Evolutionary conservation across 176 grass and related monocot genomes (phyloP).

Genomic region (Carex myosuroides): DNA sequence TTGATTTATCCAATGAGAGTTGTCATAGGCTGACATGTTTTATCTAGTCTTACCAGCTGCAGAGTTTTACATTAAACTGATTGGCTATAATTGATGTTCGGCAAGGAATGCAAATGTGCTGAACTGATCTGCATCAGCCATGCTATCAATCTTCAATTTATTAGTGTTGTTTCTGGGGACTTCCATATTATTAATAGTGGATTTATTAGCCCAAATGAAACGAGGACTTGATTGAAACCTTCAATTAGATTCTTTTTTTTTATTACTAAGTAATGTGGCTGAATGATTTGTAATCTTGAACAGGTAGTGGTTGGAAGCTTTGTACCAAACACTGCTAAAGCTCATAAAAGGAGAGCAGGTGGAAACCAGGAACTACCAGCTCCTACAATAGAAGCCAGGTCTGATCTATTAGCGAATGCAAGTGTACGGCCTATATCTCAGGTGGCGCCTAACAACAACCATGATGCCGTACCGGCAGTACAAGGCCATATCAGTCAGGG

Average conservation of each 20-base stretch:
- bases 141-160: background rate
- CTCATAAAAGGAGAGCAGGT: conserved; percentile 62
- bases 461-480: background rate
- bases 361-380: background rate
- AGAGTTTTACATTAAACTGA: background rate
- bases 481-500: conserved; percentile 18
- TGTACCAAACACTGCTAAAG: conserved; percentile 72
- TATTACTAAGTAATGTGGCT: background rate
- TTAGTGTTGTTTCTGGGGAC: background rate
- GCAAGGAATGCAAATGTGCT: background rate
- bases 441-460: conserved; percentile 46
- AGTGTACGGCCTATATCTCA: conserved; percentile 65
- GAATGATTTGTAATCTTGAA: background rate
- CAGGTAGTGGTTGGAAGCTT: conserved; percentile 93
- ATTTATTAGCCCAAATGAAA: background rate
- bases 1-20: background rate
- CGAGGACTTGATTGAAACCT: background rate
- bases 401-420: conserved; percentile 40
- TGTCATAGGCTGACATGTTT: background rate
- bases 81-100: background rate
- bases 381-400: background rate
- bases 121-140: background rate
- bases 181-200: background rate
- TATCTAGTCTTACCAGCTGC: background rate
- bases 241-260: background rate